Conservation (phyloP, 1,139 yeast species). For the Scheffersomyces lignicola region DNA sequence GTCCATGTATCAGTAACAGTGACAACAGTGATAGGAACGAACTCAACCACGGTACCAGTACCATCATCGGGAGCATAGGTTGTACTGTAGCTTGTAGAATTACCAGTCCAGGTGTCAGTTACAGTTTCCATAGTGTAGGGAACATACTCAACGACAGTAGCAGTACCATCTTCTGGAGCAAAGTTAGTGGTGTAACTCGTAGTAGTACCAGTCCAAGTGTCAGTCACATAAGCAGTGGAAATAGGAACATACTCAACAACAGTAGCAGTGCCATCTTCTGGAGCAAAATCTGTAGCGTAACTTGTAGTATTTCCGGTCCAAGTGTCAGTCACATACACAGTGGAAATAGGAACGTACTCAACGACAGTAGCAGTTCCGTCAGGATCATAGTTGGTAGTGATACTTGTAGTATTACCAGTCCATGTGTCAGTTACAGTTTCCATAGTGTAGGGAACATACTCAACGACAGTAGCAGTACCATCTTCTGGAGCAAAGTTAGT, state of each 20-base stretch:
- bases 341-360: conserved; percentile 1
- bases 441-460: not conserved
- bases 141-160: conserved; percentile 3
- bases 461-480: conserved; percentile 2
- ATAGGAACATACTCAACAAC: not conserved
- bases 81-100: not conserved
- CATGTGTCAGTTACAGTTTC: not conserved
- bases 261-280: not conserved
- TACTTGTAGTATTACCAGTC: not conserved
- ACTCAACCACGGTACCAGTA: not conserved
- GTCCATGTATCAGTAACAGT: conserved; percentile 1
- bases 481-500: not conserved
- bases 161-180: conserved; percentile 1
- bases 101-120: not conserved
- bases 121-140: not conserved
- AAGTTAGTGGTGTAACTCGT: conserved; percentile 2
- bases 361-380: conserved; percentile 2
- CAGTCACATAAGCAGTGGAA: not conserved
- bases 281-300: not conserved
- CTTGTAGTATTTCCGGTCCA: not conserved
- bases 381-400: not conserved
- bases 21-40: not conserved
- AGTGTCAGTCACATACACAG: not conserved
- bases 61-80: not conserved
- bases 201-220: conserved; percentile 2